Percentiles rank a stretch among this genome's conserved stretches.
Evolutionary conservation across 306 rosid genomes (phyloP).

Genomic region (Quercus ilex): DNA sequence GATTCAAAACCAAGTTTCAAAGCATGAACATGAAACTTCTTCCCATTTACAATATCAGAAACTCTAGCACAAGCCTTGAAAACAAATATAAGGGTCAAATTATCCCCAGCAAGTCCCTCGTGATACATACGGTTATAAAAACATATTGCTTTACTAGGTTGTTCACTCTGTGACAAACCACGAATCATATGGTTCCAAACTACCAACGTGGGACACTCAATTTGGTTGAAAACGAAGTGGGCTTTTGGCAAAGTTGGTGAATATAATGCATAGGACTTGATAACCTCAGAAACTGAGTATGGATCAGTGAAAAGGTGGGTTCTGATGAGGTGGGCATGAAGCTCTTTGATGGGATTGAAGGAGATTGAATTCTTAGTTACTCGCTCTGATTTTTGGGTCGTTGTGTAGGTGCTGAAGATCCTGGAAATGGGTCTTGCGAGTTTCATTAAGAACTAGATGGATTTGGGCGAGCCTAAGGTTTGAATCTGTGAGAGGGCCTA

Average conservation of each 20-base stretch:
- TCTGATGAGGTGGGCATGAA: constrained; percentile 56
- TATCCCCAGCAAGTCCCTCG: constrained; percentile 44
- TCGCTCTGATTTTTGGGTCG: constrained; percentile 14
- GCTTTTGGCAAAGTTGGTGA: constrained; percentile 42
- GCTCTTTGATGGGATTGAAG: constrained; percentile 30
- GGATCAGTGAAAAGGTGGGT: constrained; percentile 44
- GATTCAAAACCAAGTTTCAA: constrained; percentile 63
- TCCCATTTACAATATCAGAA: constrained; percentile 31
- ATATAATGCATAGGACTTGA: constrained; percentile 49
- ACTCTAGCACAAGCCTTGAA: constrained; percentile 76
- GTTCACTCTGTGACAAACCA: constrained; percentile 51
- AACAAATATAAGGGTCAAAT: constrained; percentile 54
- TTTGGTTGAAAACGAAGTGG: constrained; percentile 45
- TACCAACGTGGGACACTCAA: constrained; percentile 51
- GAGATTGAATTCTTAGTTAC: constrained; percentile 1
- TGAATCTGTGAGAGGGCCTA: not conserved
- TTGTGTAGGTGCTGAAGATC: constrained; percentile 10
- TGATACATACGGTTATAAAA: constrained; percentile 42
- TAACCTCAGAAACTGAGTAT: constrained; percentile 42
- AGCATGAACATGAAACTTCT: constrained; percentile 38
- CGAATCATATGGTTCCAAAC: constrained; percentile 71
- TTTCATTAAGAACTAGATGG: constrained; percentile 22
- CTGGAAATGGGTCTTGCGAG: constrained; percentile 26
- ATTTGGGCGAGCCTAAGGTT: not conserved
- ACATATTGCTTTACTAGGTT: constrained; percentile 56